These are phyloP conservation scores for Orbilia oligospora DNA, from an alignment of 2,329 filamentous ascomycete genomes.

Conservation along the genomic window DNA sequence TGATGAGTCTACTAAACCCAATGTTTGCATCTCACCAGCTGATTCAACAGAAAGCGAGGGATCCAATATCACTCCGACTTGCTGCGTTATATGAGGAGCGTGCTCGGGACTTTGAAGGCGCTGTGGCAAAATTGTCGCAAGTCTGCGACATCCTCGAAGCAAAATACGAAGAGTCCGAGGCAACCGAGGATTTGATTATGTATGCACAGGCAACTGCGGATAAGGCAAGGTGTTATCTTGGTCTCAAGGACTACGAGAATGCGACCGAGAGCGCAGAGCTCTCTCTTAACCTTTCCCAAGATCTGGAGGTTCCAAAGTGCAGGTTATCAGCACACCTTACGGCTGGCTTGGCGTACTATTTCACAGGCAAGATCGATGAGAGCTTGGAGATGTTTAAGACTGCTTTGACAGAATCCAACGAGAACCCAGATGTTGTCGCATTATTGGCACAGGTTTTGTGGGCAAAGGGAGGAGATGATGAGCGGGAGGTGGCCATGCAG, in stretches of 20 bases:
- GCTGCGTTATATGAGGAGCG: slow-evolving; percentile 86
- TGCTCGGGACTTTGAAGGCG: slow-evolving; percentile 76
- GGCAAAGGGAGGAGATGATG: slow-evolving; percentile 83
- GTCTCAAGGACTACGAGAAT: slow-evolving; percentile 74
- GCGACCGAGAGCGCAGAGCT: slow-evolving; percentile 86
- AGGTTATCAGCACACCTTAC: slow-evolving; percentile 89
- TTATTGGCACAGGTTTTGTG: slow-evolving; percentile 91
- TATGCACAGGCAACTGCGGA: slow-evolving; percentile 90
- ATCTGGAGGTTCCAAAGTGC: slow-evolving; percentile 78
- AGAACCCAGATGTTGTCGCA: slow-evolving; percentile 86
- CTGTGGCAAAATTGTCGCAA: slow-evolving; percentile 75
- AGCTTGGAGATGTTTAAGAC: slow-evolving; percentile 84
- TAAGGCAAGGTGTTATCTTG: slow-evolving; percentile 85
- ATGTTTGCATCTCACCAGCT: slow-evolving; percentile 91
- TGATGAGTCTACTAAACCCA: slow-evolving; percentile 81
- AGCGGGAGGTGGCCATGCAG: slow-evolving; percentile 81
- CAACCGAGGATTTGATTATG: slow-evolving; percentile 77
- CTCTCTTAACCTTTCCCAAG: slow-evolving; percentile 82
- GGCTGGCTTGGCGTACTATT: slow-evolving; percentile 85
- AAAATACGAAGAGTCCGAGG: slow-evolving; percentile 88
- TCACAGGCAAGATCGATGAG: slow-evolving; percentile 75
- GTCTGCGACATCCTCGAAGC: slow-evolving; percentile 81
- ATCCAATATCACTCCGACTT: slow-evolving; percentile 82
- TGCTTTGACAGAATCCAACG: slow-evolving; percentile 81
- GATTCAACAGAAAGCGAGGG: slow-evolving; percentile 77